Percentiles rank a stretch among this genome's conserved stretches.
phyloP scores from a whole-genome alignment of 805 yeast species.

The Pichia heedii region DNA sequence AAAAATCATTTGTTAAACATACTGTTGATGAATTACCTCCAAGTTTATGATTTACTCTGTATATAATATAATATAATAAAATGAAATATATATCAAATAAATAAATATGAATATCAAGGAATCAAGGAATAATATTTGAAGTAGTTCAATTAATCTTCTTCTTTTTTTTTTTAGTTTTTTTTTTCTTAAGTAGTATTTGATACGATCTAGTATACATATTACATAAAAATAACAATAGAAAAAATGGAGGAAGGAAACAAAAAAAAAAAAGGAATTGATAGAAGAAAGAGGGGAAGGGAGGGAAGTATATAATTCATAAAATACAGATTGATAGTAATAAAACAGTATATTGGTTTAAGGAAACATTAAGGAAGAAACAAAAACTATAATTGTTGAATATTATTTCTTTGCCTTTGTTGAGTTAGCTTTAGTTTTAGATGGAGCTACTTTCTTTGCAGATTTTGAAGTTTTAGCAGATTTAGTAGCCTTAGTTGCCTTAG shows the following conservation, averaged over 20 bases:
- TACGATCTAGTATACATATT: not conserved
- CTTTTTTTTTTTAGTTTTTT: no score
- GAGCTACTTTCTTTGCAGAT: constrained; percentile 1
- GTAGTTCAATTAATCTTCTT: no score
- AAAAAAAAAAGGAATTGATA: not conserved
- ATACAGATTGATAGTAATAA: not conserved
- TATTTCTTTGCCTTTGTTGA: not conserved
- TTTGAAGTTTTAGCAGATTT: not conserved
- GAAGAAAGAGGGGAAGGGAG: not conserved
- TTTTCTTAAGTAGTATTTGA: no score
- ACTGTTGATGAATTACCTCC: constrained; percentile 27
- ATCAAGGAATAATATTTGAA: not conserved
- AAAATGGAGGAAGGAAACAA: no score
- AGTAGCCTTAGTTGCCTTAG: not conserved
- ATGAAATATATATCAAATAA: not conserved
- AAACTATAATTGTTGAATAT: not conserved
- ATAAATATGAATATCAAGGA: not conserved
- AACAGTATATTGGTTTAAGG: no score
- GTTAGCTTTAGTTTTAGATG: not conserved
- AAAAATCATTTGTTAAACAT: constrained; percentile 5
- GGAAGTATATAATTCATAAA: not conserved
- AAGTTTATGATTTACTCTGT: constrained; percentile 15
- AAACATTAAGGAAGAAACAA: no score
- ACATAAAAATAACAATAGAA: not conserved
- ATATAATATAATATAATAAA: not conserved